Evolutionary conservation across 495 filamentous ascomycete genomes (phyloP).

Genomic region (Neurospora sp.): DNA sequence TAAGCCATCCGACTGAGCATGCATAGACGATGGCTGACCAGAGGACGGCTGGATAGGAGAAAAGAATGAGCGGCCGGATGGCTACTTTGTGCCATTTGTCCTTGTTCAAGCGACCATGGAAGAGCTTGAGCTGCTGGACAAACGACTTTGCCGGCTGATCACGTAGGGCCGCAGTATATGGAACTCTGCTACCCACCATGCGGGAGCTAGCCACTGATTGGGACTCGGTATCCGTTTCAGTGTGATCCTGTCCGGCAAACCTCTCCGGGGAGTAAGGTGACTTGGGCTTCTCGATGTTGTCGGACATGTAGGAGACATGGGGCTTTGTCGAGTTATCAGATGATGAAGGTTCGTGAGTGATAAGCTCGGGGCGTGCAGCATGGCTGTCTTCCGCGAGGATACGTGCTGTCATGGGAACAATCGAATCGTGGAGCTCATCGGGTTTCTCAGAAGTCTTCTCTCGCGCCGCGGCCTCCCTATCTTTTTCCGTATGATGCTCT

Average conservation of each 20-base stretch:
- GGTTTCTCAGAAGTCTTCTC: background rate
- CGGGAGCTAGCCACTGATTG: conserved; percentile 18
- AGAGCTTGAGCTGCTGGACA: conserved; percentile 57
- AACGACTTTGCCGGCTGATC: conserved; percentile 56
- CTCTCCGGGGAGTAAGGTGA: background rate
- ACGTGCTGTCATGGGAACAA: background rate
- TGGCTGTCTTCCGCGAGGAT: background rate
- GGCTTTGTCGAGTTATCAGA: background rate
- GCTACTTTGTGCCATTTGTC: conserved; percentile 74
- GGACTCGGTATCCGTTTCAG: conserved; percentile 29
- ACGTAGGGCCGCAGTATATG: conserved; percentile 54
- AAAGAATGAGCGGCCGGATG: conserved; percentile 73
- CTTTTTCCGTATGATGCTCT: background rate
- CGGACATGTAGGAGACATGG: background rate
- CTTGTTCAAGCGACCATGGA: conserved; percentile 63
- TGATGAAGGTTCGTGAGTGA: background rate
- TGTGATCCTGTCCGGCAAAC: background rate
- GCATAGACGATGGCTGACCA: conserved; percentile 86
- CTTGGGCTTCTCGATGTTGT: background rate
- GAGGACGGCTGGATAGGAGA: conserved; percentile 77
- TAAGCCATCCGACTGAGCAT: conserved; percentile 89
- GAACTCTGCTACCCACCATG: conserved; percentile 17
- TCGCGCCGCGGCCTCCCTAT: background rate
- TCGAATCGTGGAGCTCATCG: background rate
- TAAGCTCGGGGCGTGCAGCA: background rate